Conservation (phyloP, 148 eudicot genomes). For the Oxyria digyna region DNA sequence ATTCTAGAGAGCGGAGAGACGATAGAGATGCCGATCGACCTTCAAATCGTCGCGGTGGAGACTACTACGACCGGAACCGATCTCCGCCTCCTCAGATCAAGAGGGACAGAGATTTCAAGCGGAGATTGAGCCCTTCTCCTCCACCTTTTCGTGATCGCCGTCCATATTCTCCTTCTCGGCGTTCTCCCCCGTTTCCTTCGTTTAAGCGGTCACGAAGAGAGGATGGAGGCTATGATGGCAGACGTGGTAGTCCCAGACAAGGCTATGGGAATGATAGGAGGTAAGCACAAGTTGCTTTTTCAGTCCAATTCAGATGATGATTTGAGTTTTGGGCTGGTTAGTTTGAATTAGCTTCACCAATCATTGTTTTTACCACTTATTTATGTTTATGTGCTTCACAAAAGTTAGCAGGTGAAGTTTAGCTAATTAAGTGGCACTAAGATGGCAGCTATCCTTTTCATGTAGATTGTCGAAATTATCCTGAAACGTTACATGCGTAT, state of each 20-base stretch:
- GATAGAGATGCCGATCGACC: slow-evolving; percentile 55
- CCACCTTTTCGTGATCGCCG: slow-evolving; percentile 66
- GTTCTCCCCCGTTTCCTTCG: slow-evolving; percentile 39
- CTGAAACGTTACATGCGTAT: not conserved
- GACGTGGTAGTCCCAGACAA: slow-evolving; percentile 58
- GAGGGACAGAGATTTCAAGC: slow-evolving; percentile 48
- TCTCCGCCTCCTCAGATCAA: slow-evolving; percentile 35
- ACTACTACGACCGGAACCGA: slow-evolving; percentile 42
- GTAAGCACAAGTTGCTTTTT: not conserved
- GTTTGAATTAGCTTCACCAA: too few species aligned
- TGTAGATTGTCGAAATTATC: too few species aligned
- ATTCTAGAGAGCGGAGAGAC: slow-evolving; percentile 51
- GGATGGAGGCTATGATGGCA: slow-evolving; percentile 41
- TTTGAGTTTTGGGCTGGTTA: not conserved
- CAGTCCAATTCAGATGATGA: too few species aligned
- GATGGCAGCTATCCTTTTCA: too few species aligned
- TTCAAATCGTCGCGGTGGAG: slow-evolving; percentile 25
- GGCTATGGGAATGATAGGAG: slow-evolving; percentile 27
- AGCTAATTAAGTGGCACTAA: too few species aligned
- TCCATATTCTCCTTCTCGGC: slow-evolving; percentile 35
- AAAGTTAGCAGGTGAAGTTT: too few species aligned
- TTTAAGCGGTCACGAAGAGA: slow-evolving; percentile 58
- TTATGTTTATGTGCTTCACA: too few species aligned
- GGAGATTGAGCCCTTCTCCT: slow-evolving; percentile 52
- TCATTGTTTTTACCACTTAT: too few species aligned